Percentiles rank a stretch among this genome's conserved stretches.
Conservation (phyloP, 192 early-diverging fungal genomes). For the Mortierella alpina region DNA sequence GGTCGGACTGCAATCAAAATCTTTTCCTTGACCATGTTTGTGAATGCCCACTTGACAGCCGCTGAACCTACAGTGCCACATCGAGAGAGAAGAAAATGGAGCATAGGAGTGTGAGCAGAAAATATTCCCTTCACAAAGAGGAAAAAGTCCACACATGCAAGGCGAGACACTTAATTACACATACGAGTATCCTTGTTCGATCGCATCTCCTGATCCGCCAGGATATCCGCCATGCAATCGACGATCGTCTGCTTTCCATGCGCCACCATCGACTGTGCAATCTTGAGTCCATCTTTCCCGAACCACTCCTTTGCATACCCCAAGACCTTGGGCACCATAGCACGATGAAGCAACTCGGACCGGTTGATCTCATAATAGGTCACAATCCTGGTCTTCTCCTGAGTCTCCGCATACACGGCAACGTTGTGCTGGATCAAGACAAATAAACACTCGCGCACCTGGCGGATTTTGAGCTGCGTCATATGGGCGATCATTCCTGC, state of each 20-base stretch:
- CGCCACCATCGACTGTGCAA: constrained; percentile 50
- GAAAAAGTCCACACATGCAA: no score
- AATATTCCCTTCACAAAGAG: background rate
- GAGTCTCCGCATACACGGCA: constrained; percentile 73
- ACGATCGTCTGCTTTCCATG: constrained; percentile 60
- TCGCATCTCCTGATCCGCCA: constrained; percentile 6
- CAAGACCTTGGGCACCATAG: constrained; percentile 67
- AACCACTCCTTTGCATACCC: constrained; percentile 64
- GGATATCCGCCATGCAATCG: constrained; percentile 42
- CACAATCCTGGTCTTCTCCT: constrained; percentile 67
- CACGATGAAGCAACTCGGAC: constrained; percentile 67
- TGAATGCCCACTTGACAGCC: constrained; percentile 52
- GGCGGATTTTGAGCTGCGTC: constrained; percentile 57
- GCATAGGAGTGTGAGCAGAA: background rate
- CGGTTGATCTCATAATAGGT: constrained; percentile 77
- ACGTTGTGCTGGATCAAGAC: constrained; percentile 91
- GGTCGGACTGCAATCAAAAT: constrained; percentile 69
- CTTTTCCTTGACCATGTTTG: constrained; percentile 68
- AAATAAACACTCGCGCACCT: constrained; percentile 79
- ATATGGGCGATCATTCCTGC: constrained; percentile 63
- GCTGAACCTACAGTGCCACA: constrained; percentile 1
- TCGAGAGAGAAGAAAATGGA: constrained; percentile 1
- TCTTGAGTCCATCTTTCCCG: constrained; percentile 60
- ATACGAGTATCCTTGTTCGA: background rate
- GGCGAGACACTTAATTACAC: no score